A percentile compares a stretch with the other conserved stretches of the same genome.
Conservation (phyloP, 2,329 filamentous ascomycete genomes). For the Polytolypa hystricis region DNA sequence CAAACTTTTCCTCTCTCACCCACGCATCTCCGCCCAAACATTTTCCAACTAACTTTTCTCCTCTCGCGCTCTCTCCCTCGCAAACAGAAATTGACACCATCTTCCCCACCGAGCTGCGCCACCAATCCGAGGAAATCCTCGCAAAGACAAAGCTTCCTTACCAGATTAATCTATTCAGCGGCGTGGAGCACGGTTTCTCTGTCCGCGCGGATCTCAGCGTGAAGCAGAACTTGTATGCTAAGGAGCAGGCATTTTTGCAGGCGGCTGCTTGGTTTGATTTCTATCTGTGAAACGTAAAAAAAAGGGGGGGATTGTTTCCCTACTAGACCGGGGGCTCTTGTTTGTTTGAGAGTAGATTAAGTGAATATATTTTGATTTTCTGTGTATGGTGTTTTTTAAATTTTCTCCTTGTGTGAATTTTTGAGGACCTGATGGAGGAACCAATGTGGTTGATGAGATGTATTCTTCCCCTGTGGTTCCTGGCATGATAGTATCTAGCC, state of each 20-base stretch:
- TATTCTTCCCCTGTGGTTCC: too few species aligned
- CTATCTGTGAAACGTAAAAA: too few species aligned
- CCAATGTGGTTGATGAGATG: too few species aligned
- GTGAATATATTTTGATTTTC: too few species aligned
- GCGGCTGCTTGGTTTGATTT: conserved; percentile 54
- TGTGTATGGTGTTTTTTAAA: too few species aligned
- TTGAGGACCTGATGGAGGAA: too few species aligned
- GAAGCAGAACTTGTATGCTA: conserved; percentile 50
- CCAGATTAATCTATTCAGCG: conserved; percentile 62
- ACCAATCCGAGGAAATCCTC: conserved; percentile 49
- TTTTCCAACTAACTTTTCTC: neutral
- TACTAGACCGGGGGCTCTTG: too few species aligned
- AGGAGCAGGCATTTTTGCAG: conserved; percentile 66
- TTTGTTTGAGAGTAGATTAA: too few species aligned
- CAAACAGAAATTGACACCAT: conserved; percentile 44
- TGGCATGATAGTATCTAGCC: too few species aligned
- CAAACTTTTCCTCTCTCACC: neutral
- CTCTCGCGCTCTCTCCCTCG: neutral
- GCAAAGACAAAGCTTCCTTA: conserved; percentile 45
- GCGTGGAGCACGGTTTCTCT: conserved; percentile 60
- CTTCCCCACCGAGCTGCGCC: conserved; percentile 46
- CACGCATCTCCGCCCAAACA: neutral
- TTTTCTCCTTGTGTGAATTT: too few species aligned
- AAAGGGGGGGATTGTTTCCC: too few species aligned
- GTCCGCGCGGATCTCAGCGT: conserved; percentile 51